Percentiles rank a stretch among this genome's conserved stretches.
Evolutionary conservation across 31 red algal species (phyloP).

Genomic region (Bonnemaisonia californica): DNA sequence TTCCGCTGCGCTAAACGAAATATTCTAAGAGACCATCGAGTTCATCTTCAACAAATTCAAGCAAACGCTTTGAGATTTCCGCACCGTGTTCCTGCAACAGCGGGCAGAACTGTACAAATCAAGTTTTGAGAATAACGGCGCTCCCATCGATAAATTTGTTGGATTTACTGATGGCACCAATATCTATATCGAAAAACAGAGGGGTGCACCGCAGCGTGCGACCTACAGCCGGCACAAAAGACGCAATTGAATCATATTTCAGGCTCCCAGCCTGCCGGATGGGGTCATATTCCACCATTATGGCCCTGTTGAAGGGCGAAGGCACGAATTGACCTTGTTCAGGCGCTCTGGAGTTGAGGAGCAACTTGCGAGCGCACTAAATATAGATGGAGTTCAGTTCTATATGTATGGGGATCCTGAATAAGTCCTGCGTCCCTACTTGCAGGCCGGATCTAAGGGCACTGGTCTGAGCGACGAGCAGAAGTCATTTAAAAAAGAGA

Average conservation of each 20-base stretch:
- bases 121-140: slow-evolving; percentile 2
- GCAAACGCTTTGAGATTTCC: too few species aligned
- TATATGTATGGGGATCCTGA: slow-evolving; percentile 22
- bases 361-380: neutral
- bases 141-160: slow-evolving; percentile 3
- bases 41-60: too few species aligned
- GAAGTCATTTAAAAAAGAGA: slow-evolving; percentile 17
- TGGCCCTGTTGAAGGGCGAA: slow-evolving; percentile 16
- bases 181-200: neutral
- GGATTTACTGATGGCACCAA: slow-evolving; percentile 18
- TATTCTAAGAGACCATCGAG: neutral
- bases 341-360: neutral
- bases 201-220: neutral
- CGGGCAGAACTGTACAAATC: too few species aligned
- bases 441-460: neutral
- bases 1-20: neutral
- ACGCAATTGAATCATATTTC: slow-evolving; percentile 36
- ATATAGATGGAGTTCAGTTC: neutral
- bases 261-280: slow-evolving; percentile 22
- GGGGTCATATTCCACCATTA: slow-evolving; percentile 29
- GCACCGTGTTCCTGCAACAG: too few species aligned
- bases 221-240: slow-evolving; percentile 38
- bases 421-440: neutral
- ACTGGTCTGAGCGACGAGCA: neutral
- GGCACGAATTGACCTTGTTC: slow-evolving; percentile 22